Evolutionary conservation across 768 basidiomycete genomes (phyloP).

Genomic region (Xerocomus spinulosus): DNA sequence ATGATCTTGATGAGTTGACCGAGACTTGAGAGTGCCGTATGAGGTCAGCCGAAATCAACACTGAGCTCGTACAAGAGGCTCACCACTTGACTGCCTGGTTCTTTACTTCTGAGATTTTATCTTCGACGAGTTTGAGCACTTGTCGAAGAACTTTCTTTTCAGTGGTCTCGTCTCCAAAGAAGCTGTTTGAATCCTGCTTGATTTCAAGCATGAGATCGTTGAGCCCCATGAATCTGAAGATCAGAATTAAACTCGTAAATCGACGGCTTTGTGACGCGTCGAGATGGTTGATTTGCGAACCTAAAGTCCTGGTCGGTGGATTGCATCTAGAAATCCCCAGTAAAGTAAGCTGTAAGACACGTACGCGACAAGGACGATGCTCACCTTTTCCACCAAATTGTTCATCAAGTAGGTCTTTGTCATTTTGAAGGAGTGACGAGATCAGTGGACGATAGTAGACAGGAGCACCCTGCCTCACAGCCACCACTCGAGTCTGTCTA

Average conservation of each 20-base stretch:
- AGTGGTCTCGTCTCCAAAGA: constrained; percentile 77
- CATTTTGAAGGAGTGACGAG: constrained; percentile 42
- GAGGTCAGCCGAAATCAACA: neutral
- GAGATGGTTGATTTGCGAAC: constrained; percentile 36
- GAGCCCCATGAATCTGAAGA: constrained; percentile 88
- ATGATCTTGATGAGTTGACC: constrained; percentile 90
- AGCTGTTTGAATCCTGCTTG: constrained; percentile 67
- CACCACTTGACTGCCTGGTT: constrained; percentile 96
- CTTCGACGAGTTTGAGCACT: constrained; percentile 83
- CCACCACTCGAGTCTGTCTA: no score
- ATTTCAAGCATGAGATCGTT: constrained; percentile 92
- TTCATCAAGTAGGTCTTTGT: constrained; percentile 85
- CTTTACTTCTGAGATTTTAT: constrained; percentile 97
- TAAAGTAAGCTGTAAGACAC: constrained; percentile 1
- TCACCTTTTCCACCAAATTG: constrained; percentile 76
- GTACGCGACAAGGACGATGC: neutral
- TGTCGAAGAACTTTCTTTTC: constrained; percentile 83
- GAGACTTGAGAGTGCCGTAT: constrained; percentile 47
- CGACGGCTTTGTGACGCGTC: constrained; percentile 14
- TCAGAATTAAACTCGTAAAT: constrained; percentile 13
- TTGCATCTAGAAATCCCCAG: constrained; percentile 58
- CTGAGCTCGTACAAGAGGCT: neutral
- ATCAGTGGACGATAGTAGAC: constrained; percentile 6
- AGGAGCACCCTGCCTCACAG: constrained; percentile 19
- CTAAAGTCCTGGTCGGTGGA: constrained; percentile 89